Percentiles rank a stretch among this genome's conserved stretches.
These are phyloP conservation scores for Nakaseomyces kungkrabaensis DNA, from an alignment of 1,139 yeast genomes.

Conservation along the genomic window DNA sequence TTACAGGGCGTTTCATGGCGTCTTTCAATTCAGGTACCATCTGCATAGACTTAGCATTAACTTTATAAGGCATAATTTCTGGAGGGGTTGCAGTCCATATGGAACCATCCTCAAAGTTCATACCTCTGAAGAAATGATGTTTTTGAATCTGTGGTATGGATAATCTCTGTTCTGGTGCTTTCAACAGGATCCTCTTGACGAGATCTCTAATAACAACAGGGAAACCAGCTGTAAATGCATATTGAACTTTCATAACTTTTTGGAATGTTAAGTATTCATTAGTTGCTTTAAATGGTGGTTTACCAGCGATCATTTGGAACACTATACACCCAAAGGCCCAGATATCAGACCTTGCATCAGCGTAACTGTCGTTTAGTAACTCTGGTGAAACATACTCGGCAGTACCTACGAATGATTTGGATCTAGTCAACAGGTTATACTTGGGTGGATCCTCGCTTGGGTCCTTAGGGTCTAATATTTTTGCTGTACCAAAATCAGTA, in stretches of 20 bases:
- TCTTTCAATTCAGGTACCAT: slow-evolving; percentile 31
- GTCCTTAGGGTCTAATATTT: slow-evolving; percentile 44
- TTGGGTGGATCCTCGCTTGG: slow-evolving; percentile 32
- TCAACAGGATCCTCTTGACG: slow-evolving; percentile 55
- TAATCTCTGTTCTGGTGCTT: slow-evolving; percentile 61
- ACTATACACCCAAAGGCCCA: slow-evolving; percentile 97
- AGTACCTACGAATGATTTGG: slow-evolving; percentile 75
- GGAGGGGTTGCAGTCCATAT: slow-evolving; percentile 74
- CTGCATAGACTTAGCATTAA: slow-evolving; percentile 37
- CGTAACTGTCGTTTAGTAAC: slow-evolving; percentile 66
- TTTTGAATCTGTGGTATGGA: slow-evolving; percentile 59
- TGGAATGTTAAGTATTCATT: slow-evolving; percentile 93
- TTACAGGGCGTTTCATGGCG: slow-evolving; percentile 13
- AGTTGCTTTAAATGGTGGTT: slow-evolving; percentile 93
- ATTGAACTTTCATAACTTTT: slow-evolving; percentile 77
- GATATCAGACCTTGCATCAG: slow-evolving; percentile 82
- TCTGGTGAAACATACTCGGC: slow-evolving; percentile 88
- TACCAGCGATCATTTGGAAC: slow-evolving; percentile 87
- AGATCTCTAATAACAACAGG: slow-evolving; percentile 65
- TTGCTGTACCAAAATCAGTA: slow-evolving; percentile 99
- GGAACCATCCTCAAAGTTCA: slow-evolving; percentile 50
- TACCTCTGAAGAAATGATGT: slow-evolving; percentile 64
- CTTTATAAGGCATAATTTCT: slow-evolving; percentile 61
- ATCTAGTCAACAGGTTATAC: slow-evolving; percentile 52
- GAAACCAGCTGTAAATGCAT: slow-evolving; percentile 67